Evolutionary conservation across 2,329 filamentous ascomycete species (phyloP), one percentile per base, ranked within the genome.

Genomic region (Pseudogymnoascus sp.): DNA sequence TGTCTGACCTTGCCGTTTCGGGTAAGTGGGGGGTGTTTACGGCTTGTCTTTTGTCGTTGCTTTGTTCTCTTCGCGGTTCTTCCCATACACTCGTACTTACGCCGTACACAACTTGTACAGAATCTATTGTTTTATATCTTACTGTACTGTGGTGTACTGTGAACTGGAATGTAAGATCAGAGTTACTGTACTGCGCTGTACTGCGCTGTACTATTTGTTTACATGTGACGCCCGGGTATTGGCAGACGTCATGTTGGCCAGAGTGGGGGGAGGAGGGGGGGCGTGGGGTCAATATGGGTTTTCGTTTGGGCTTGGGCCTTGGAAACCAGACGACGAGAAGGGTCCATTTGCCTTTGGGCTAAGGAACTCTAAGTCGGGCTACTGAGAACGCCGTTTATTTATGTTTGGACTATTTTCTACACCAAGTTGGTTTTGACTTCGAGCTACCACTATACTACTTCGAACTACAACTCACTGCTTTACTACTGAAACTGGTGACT

Each of bases 331-430:
- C 23, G 14, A 31, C n/a, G n/a, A 16, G 25, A 49, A 49, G 46
- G 46, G 46, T 53, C 46, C 25, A 53, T 53, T 53, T 53, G 46
- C 46, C 46, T 53, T n/a, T 53, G 46, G 43, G 46, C 46, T 53
- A 53, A 53, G 23, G n/a, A 53, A 53, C 23, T 53, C n/a, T 53
- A 53, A 53, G 46, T 31, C 46, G 1, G 4, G 14, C 23, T 53
- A 53, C 46, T 53, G n/a, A 31, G 46, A 6, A 11, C 46, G 43
- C 46, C 46, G 46, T 53, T 31, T 53, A 53, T 16, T 53, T 53
- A 3, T 11, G 14, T 31, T 31, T 8, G 23, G 25, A 3, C 46
- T 53, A 53, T 53, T 53, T 42, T 23, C 21, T 31, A 53, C 46
- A 16, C 14, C 46, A 53, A 31, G 25, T 6, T 46, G 12, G n/a